Evolutionary conservation across 352 stramenopile genomes (phyloP).

Genomic region (Hyphochytrium catenoides): DNA sequence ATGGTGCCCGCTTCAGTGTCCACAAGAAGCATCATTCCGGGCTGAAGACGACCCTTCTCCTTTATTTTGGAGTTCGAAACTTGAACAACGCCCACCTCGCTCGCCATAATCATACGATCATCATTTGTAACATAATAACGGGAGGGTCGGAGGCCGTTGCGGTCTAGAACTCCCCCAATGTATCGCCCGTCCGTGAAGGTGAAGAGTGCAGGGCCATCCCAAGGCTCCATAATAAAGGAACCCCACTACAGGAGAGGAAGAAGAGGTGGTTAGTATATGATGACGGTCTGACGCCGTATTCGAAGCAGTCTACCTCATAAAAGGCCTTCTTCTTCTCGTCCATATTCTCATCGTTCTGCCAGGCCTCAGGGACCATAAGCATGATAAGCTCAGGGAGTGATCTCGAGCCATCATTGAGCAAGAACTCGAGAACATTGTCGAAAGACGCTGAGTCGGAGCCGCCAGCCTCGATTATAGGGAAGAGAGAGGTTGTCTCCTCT

Average conservation of each 20-base stretch:
- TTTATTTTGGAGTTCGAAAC: constrained; percentile 33
- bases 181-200: constrained; percentile 63
- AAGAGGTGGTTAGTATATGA: too few species aligned
- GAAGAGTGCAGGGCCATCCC: constrained; percentile 69
- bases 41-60: constrained; percentile 51
- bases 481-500: constrained; percentile 40
- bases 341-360: constrained; percentile 56
- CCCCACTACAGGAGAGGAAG: too few species aligned
- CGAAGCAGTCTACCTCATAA: constrained; percentile 66
- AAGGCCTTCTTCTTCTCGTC: constrained; percentile 52
- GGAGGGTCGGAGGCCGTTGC: constrained; percentile 55
- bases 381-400: constrained; percentile 64
- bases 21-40: constrained; percentile 69
- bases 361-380: constrained; percentile 71
- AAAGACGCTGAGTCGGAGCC: constrained; percentile 69
- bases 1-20: constrained; percentile 56
- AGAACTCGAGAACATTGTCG: constrained; percentile 51
- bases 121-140: constrained; percentile 69
- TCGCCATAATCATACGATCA: constrained; percentile 48
- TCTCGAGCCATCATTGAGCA: constrained; percentile 37
- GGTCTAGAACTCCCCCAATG: constrained; percentile 56
- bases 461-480: constrained; percentile 42
- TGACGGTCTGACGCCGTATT: too few species aligned
- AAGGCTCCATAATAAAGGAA: constrained; percentile 78
- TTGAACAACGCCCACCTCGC: constrained; percentile 53